These are phyloP conservation scores for Solioccasus polychromus DNA, from an alignment of 768 basidiomycete species.

Conservation along the genomic window DNA sequence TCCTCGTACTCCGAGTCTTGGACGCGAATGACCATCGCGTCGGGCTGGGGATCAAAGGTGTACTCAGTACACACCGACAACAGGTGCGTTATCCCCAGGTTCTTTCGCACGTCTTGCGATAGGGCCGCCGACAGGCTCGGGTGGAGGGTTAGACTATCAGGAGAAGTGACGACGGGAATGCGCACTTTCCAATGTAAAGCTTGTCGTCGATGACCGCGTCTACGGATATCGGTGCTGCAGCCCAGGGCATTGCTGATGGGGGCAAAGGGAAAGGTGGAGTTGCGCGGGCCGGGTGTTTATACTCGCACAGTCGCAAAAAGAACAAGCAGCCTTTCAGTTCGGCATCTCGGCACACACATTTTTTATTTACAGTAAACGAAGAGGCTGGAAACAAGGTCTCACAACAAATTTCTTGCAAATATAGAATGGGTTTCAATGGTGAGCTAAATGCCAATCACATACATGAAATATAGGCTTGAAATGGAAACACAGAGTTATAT, in stretches of 20 bases:
- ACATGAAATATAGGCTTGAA: too few species aligned
- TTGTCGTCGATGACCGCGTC: slow-evolving; percentile 29
- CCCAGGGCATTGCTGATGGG: slow-evolving; percentile 26
- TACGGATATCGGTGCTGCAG: slow-evolving; percentile 25
- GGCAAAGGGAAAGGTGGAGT: slow-evolving; percentile 4
- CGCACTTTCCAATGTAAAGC: slow-evolving; percentile 38
- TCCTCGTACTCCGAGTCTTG: slow-evolving; percentile 51
- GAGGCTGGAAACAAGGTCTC: too few species aligned
- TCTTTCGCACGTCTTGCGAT: slow-evolving; percentile 27
- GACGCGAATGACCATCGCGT: slow-evolving; percentile 34
- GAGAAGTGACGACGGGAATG: background rate
- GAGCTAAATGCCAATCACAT: too few species aligned
- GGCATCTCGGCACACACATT: slow-evolving; percentile 25
- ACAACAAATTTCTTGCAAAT: too few species aligned
- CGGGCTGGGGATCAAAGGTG: slow-evolving; percentile 38
- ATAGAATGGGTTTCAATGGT: too few species aligned
- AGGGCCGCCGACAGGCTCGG: slow-evolving; percentile 34
- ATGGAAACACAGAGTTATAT: too few species aligned
- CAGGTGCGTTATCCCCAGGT: slow-evolving; percentile 51
- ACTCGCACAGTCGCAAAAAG: background rate
- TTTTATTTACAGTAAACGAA: too few species aligned
- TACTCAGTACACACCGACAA: slow-evolving; percentile 59
- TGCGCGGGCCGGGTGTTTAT: slow-evolving; percentile 26
- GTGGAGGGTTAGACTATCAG: background rate
- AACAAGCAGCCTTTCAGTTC: slow-evolving; percentile 3